A percentile compares a stretch with the other conserved stretches of the same genome.
Evolutionary conservation across 2,329 filamentous ascomycete species (phyloP).

Genomic region (Nemania abortiva): DNA sequence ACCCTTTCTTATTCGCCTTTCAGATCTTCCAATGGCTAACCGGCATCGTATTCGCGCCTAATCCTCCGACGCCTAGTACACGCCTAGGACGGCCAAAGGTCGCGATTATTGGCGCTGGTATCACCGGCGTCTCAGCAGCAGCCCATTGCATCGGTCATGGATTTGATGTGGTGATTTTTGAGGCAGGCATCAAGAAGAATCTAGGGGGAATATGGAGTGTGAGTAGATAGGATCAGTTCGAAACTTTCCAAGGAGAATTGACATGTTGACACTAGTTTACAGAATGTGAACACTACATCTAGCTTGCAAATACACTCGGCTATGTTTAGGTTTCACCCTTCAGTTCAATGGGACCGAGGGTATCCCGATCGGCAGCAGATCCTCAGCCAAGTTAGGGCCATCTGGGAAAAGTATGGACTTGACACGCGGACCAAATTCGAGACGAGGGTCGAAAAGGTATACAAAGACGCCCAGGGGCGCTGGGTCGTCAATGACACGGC

Average conservation of each 20-base stretch:
- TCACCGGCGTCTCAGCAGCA: conserved; percentile 82
- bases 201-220: conserved; percentile 87
- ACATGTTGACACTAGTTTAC: conserved; percentile 14
- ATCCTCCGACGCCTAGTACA: conserved; percentile 70
- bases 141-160: conserved; percentile 88
- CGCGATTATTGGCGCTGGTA: conserved; percentile 76
- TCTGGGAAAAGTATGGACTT: conserved; percentile 82
- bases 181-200: conserved; percentile 73
- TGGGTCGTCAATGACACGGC: conserved; percentile 83
- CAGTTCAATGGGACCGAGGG: conserved; percentile 78
- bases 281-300: conserved; percentile 85
- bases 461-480: conserved; percentile 73
- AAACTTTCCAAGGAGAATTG: not conserved
- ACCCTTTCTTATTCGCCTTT: conserved; percentile 72
- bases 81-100: conserved; percentile 73
- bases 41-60: conserved; percentile 74
- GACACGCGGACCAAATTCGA: conserved; percentile 79
- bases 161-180: conserved; percentile 84
- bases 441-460: conserved; percentile 75
- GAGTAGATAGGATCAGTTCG: conserved; percentile 48
- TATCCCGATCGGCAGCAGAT: conserved; percentile 85
- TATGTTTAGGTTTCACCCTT: conserved; percentile 91
- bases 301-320: conserved; percentile 85
- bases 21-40: conserved; percentile 74
- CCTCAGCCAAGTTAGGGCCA: conserved; percentile 73